Evolutionary conservation across 2,329 filamentous ascomycete species (phyloP).

Genomic region (Apiospora rasikravindrae): DNA sequence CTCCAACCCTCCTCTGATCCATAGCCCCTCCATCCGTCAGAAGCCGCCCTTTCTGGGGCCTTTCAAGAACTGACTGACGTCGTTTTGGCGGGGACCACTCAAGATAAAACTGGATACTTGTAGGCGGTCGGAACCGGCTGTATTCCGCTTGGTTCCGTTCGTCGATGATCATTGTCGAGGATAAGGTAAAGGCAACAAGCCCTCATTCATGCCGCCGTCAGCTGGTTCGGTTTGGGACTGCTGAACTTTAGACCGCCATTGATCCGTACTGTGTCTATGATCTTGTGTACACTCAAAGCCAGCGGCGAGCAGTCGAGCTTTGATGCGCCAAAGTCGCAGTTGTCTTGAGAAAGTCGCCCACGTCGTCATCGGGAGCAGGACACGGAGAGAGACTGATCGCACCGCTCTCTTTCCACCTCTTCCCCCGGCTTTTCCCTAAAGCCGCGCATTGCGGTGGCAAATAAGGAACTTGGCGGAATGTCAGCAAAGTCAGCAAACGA

Average conservation of each 20-base stretch:
- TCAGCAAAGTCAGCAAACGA: not conserved
- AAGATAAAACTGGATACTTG: not conserved
- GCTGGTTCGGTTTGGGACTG: not conserved
- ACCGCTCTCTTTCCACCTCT: not conserved
- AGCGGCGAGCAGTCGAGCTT: not conserved
- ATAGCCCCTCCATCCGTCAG: not conserved
- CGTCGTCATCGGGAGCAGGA: not conserved
- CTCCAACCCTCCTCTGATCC: not conserved
- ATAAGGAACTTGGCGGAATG: not conserved
- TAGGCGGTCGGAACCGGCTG: not conserved
- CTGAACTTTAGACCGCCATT: slow-evolving; percentile 1
- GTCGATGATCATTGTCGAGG: slow-evolving; percentile 1
- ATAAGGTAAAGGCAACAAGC: not conserved
- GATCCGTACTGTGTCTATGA: not conserved
- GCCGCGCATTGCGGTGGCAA: slow-evolving; percentile 5
- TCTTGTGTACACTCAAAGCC: not conserved
- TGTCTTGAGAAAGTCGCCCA: not conserved
- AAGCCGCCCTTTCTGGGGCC: slow-evolving; percentile 1
- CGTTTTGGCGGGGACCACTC: not conserved
- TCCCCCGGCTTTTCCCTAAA: not conserved
- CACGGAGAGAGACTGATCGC: not conserved
- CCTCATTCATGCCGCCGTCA: not conserved
- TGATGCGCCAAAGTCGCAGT: not conserved
- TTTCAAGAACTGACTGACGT: not conserved
- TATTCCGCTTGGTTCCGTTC: not conserved